These are phyloP conservation scores for Pythium rishiriense DNA, from an alignment of 352 stramenopile species.

Conservation along the genomic window DNA sequence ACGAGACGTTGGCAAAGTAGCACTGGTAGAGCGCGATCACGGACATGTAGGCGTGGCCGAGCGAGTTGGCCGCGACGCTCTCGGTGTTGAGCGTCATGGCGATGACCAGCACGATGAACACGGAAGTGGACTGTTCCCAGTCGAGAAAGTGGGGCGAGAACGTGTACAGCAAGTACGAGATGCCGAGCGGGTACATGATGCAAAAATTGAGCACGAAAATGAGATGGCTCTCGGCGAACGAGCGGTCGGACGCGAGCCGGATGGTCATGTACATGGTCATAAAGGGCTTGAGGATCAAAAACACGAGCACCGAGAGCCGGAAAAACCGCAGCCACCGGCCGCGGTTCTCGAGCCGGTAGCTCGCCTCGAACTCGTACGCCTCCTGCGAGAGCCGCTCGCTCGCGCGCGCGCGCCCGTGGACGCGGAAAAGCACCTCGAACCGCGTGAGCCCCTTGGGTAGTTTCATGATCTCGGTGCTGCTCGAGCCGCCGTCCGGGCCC, in stretches of 20 bases:
- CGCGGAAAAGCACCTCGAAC: constrained; percentile 59
- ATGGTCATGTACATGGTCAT: constrained; percentile 77
- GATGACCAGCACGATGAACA: constrained; percentile 56
- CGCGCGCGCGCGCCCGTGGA: constrained; percentile 37
- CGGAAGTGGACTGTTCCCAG: constrained; percentile 58
- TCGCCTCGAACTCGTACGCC: constrained; percentile 70
- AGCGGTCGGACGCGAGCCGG: constrained; percentile 40
- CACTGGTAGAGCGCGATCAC: constrained; percentile 80
- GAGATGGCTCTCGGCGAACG: constrained; percentile 55
- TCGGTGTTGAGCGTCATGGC: constrained; percentile 64
- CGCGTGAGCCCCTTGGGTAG: constrained; percentile 69
- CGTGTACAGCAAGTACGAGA: constrained; percentile 62
- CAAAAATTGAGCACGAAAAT: constrained; percentile 82
- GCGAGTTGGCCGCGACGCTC: constrained; percentile 63
- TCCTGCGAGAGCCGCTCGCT: constrained; percentile 43
- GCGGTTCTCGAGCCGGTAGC: constrained; percentile 70
- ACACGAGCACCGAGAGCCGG: constrained; percentile 62
- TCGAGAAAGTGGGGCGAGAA: constrained; percentile 65
- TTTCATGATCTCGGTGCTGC: constrained; percentile 70
- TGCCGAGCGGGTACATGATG: constrained; percentile 67
- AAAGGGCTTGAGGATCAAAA: constrained; percentile 70
- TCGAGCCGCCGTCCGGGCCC: constrained; percentile 1
- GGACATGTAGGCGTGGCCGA: constrained; percentile 79
- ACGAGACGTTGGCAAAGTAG: constrained; percentile 82
- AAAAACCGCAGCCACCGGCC: constrained; percentile 70